These are phyloP conservation scores for Fragilaria crotonensis DNA, from an alignment of 108 stramenopile genomes.

Conservation along the genomic window DNA sequence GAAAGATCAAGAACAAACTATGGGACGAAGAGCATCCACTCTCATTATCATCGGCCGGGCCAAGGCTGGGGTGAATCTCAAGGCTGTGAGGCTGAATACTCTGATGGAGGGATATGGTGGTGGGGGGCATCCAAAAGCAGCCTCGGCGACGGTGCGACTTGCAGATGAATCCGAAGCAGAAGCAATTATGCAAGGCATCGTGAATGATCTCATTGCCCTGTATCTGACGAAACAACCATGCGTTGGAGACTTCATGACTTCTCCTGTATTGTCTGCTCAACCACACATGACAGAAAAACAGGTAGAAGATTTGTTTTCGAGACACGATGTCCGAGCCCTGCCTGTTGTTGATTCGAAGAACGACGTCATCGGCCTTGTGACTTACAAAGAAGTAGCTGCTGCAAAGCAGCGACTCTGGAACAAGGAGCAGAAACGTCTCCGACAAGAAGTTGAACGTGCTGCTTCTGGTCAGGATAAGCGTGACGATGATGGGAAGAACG, in stretches of 20 bases:
- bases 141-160: conserved; percentile 72
- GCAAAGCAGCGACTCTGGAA: conserved; percentile 79
- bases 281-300: conserved; percentile 78
- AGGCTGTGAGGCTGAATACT: conserved; percentile 70
- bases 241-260: conserved; percentile 83
- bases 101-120: conserved; percentile 74
- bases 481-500: conserved; percentile 12
- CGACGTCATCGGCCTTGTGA: conserved; percentile 76
- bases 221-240: conserved; percentile 52
- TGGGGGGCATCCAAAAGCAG: conserved; percentile 82
- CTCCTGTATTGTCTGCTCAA: conserved; percentile 62
- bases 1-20: conserved; percentile 13
- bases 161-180: conserved; percentile 63
- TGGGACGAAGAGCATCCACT: conserved; percentile 32
- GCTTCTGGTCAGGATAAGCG: conserved; percentile 21
- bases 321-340: conserved; percentile 80
- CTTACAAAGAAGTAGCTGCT: conserved; percentile 85
- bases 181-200: conserved; percentile 50
- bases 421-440: conserved; percentile 64
- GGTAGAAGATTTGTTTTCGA: conserved; percentile 78
- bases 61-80: conserved; percentile 74
- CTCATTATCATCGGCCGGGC: conserved; percentile 84
- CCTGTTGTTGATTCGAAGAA: conserved; percentile 81
- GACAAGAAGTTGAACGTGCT: conserved; percentile 14
- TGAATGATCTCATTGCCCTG: conserved; percentile 67